These are phyloP conservation scores for Achlya hypogyna DNA, from an alignment of 352 stramenopile species.

Conservation along the genomic window DNA sequence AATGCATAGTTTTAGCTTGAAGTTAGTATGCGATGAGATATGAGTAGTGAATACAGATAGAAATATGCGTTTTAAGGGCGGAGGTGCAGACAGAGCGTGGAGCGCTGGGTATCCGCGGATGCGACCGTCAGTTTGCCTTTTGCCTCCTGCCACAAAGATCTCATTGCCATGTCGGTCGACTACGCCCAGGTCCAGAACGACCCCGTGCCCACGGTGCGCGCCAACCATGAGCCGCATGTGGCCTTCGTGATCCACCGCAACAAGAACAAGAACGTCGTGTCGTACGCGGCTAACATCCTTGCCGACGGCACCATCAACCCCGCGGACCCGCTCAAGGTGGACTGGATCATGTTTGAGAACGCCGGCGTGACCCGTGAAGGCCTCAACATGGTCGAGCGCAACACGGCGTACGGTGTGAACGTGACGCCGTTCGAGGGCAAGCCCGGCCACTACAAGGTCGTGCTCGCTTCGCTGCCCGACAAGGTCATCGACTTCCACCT, in stretches of 20 bases:
- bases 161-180: conserved; percentile 25
- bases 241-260: conserved; percentile 83
- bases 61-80: background rate
- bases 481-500: conserved; percentile 62
- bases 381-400: conserved; percentile 82
- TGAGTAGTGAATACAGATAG: background rate
- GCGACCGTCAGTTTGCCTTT: background rate
- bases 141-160: background rate
- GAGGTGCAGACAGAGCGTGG: background rate
- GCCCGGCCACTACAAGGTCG: conserved; percentile 58
- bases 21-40: background rate
- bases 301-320: conserved; percentile 56
- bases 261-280: conserved; percentile 87
- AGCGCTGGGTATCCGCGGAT: too few relatives aligned
- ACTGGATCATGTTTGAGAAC: conserved; percentile 88
- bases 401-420: conserved; percentile 69
- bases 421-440: conserved; percentile 59
- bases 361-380: conserved; percentile 68
- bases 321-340: conserved; percentile 67
- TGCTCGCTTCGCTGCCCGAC: conserved; percentile 78
- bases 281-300: conserved; percentile 60
- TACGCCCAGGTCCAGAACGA: conserved; percentile 85
- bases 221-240: conserved; percentile 67
- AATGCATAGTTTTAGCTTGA: background rate
- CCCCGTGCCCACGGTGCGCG: conserved; percentile 57